A percentile compares a stretch with the other conserved stretches of the same genome.
Conservation (phyloP, 2,329 filamentous ascomycete species). For the Penicillium aurantiogriseum region DNA sequence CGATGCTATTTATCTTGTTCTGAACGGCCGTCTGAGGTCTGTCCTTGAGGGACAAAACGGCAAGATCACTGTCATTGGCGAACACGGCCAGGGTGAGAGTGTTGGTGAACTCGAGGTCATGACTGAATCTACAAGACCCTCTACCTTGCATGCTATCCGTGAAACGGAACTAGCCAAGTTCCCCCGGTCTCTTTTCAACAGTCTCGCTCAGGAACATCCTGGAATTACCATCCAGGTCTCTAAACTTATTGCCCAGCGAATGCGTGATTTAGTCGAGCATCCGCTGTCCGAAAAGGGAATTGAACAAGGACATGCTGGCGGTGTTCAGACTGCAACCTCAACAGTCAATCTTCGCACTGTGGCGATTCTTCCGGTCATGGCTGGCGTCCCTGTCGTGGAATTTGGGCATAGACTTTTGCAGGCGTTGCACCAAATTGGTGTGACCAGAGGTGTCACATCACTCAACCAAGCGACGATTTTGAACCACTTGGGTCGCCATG, state of each 20-base stretch:
- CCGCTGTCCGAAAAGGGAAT: slow-evolving; percentile 66
- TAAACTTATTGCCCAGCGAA: slow-evolving; percentile 94
- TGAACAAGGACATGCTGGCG: slow-evolving; percentile 58
- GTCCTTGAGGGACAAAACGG: slow-evolving; percentile 80
- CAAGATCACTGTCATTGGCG: slow-evolving; percentile 79
- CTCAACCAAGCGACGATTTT: slow-evolving; percentile 91
- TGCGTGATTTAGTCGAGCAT: slow-evolving; percentile 84
- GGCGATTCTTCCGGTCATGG: slow-evolving; percentile 83
- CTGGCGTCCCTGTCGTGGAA: slow-evolving; percentile 89
- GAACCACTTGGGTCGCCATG: slow-evolving; percentile 91
- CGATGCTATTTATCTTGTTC: slow-evolving; percentile 95
- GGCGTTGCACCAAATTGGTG: slow-evolving; percentile 84
- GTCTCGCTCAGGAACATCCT: slow-evolving; percentile 91
- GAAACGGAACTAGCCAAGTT: slow-evolving; percentile 97
- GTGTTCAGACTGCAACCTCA: slow-evolving; percentile 62
- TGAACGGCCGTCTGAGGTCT: slow-evolving; percentile 85
- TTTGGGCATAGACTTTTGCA: slow-evolving; percentile 88
- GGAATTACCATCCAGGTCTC: slow-evolving; percentile 99
- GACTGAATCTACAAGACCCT: slow-evolving; percentile 87
- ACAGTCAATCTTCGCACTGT: slow-evolving; percentile 92
- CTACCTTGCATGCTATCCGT: slow-evolving; percentile 90
- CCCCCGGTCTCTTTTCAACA: slow-evolving; percentile 94
- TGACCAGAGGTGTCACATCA: slow-evolving; percentile 83
- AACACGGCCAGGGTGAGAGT: slow-evolving; percentile 96
- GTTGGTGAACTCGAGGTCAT: slow-evolving; percentile 96